Evolutionary conservation across 148 eudicot genomes (phyloP).

Genomic region (Heliosperma pusillum): DNA sequence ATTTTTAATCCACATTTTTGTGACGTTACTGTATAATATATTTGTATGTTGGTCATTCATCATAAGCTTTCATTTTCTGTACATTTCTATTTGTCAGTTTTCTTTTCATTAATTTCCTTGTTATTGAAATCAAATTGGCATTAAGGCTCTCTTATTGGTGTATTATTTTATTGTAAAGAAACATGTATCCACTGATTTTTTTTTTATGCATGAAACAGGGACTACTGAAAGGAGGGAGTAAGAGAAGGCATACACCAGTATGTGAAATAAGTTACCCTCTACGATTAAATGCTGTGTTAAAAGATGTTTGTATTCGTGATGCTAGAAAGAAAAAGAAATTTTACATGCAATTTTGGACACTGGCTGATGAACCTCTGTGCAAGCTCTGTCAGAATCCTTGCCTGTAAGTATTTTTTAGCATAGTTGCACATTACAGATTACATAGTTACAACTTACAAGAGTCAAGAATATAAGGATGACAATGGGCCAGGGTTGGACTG

Average conservation of each 20-base stretch:
- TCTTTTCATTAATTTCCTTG: neutral
- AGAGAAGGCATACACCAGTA: constrained; percentile 64
- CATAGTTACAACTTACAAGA: neutral
- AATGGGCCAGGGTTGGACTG: neutral
- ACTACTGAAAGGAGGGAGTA: constrained; percentile 75
- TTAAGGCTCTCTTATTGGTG: neutral
- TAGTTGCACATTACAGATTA: neutral
- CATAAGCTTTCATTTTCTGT: neutral
- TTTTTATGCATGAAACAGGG: constrained; percentile 44
- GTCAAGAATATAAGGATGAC: neutral
- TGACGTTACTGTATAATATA: neutral
- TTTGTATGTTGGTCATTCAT: neutral
- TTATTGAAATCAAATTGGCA: neutral
- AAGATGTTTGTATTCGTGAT: constrained; percentile 50
- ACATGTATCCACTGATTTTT: neutral
- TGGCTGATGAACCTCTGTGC: constrained; percentile 76
- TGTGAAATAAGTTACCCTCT: constrained; percentile 59
- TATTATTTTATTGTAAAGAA: neutral
- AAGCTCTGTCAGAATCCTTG: constrained; percentile 84
- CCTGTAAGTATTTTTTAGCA: constrained; percentile 45
- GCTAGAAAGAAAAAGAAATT: constrained; percentile 46
- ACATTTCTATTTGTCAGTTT: neutral
- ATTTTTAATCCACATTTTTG: neutral
- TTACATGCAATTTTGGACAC: constrained; percentile 67
- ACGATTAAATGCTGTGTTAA: constrained; percentile 64